Percentiles rank a stretch among this genome's conserved stretches.
Conservation (phyloP, 495 filamentous ascomycete genomes). For the Cenococcum geophilum region DNA sequence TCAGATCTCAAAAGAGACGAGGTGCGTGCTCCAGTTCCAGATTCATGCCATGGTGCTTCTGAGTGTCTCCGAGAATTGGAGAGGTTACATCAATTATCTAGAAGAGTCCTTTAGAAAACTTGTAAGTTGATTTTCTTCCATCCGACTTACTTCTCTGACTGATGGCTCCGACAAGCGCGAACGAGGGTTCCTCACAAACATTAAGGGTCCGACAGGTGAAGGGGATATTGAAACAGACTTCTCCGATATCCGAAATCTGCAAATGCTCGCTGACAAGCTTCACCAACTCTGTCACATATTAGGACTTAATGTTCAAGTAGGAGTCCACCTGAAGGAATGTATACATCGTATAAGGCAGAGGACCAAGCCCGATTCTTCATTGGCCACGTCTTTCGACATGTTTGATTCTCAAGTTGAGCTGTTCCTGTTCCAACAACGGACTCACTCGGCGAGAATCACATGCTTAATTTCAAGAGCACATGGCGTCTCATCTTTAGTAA, state of each 20-base stretch:
- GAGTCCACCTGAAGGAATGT: not conserved
- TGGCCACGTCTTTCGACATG: not conserved
- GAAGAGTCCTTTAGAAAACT: not conserved
- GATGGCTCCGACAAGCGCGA: not conserved
- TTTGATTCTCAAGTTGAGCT: not conserved
- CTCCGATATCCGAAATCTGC: not conserved
- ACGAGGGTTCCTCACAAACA: not conserved
- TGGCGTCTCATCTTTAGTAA: not conserved
- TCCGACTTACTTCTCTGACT: no score
- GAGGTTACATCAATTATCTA: not conserved
- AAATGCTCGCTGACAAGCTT: not conserved
- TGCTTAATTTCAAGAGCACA: not conserved
- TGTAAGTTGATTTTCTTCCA: not conserved
- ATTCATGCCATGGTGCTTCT: slow-evolving; percentile 1
- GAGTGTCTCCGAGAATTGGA: not conserved
- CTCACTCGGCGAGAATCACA: not conserved
- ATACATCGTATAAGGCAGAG: not conserved
- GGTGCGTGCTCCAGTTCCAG: not conserved
- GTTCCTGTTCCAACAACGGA: not conserved
- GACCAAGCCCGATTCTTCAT: not conserved
- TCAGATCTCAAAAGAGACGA: not conserved
- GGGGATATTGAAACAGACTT: slow-evolving; percentile 3
- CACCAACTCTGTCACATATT: not conserved
- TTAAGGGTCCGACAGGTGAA: not conserved
- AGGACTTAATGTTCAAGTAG: not conserved